A percentile compares a stretch with the other conserved stretches of the same genome.
These are phyloP conservation scores for Globisporangium irregulare DNA, from an alignment of 352 stramenopile genomes.

Conservation along the genomic window DNA sequence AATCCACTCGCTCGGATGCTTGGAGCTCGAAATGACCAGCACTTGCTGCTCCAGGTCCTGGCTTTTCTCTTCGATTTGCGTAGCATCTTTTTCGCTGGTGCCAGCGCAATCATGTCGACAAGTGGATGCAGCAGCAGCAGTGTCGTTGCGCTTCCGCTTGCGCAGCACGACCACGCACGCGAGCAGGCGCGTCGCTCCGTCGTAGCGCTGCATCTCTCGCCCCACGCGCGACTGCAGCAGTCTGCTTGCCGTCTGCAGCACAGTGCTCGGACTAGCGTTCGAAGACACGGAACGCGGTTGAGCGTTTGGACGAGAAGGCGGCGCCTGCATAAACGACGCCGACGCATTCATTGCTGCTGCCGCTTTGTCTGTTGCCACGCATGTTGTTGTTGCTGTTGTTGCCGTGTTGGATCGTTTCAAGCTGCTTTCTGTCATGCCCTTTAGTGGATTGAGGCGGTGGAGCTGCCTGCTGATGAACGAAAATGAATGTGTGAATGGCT, in stretches of 20 bases:
- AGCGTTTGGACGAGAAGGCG: neutral
- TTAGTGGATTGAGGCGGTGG: neutral
- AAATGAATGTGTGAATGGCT: neutral
- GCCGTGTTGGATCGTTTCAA: neutral
- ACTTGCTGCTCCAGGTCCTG: conserved; percentile 17
- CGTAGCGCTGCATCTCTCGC: conserved; percentile 66
- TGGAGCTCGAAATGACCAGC: conserved; percentile 90
- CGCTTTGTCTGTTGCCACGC: conserved; percentile 1
- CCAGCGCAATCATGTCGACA: neutral
- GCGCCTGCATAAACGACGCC: neutral
- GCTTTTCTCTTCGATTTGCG: neutral
- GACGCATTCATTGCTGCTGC: neutral
- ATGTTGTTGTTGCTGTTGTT: neutral
- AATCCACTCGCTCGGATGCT: conserved; percentile 89
- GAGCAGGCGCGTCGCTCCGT: conserved; percentile 51
- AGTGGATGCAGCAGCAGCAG: neutral
- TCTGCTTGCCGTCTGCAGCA: conserved; percentile 11
- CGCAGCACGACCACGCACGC: conserved; percentile 45
- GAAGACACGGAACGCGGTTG: neutral
- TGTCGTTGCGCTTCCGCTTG: neutral
- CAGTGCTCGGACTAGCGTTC: neutral
- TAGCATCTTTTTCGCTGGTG: neutral
- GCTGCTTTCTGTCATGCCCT: conserved; percentile 3
- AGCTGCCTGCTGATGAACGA: neutral
- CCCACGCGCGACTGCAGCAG: conserved; percentile 54